A percentile compares a stretch with the other conserved stretches of the same genome.
phyloP scores from a whole-genome alignment of 2,329 filamentous ascomycete genomes.

The Pseudocercospora cruenta region DNA sequence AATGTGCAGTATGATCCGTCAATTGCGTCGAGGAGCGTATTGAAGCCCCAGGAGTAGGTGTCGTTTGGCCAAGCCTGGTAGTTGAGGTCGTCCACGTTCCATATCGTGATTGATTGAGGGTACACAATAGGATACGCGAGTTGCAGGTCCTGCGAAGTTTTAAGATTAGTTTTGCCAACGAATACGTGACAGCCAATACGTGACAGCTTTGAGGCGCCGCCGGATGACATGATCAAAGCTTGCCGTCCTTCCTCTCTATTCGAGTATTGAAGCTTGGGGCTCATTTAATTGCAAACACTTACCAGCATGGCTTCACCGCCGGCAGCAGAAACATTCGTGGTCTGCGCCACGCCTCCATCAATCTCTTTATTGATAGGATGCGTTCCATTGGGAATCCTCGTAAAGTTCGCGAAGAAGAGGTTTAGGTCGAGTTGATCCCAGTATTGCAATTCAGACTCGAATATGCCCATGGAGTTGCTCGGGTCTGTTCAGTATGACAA shows the following conservation, averaged over 20 bases:
- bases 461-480: slow-evolving; percentile 25
- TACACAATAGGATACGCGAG: slow-evolving; percentile 54
- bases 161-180: no score
- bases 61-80: slow-evolving; percentile 42
- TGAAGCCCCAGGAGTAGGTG: slow-evolving; percentile 40
- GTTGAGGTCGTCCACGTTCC: slow-evolving; percentile 51
- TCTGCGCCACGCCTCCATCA: slow-evolving; percentile 41
- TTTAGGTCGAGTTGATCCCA: slow-evolving; percentile 33
- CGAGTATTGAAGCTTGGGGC: no score
- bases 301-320: slow-evolving; percentile 49
- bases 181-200: no score
- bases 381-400: slow-evolving; percentile 26
- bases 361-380: slow-evolving; percentile 32
- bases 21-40: slow-evolving; percentile 55
- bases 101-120: slow-evolving; percentile 53
- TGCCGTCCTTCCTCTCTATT: no score
- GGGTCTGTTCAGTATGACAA: neutral
- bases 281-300: no score
- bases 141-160: slow-evolving; percentile 46
- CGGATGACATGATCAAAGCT: no score
- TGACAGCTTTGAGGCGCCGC: no score
- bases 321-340: slow-evolving; percentile 29
- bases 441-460: slow-evolving; percentile 19
- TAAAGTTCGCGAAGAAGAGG: slow-evolving; percentile 43
- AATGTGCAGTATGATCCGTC: slow-evolving; percentile 59